Evolutionary conservation across 768 basidiomycete genomes (phyloP), one percentile per base, ranked within the genome.

Genomic region (Cantharellus cinnabarinus): DNA sequence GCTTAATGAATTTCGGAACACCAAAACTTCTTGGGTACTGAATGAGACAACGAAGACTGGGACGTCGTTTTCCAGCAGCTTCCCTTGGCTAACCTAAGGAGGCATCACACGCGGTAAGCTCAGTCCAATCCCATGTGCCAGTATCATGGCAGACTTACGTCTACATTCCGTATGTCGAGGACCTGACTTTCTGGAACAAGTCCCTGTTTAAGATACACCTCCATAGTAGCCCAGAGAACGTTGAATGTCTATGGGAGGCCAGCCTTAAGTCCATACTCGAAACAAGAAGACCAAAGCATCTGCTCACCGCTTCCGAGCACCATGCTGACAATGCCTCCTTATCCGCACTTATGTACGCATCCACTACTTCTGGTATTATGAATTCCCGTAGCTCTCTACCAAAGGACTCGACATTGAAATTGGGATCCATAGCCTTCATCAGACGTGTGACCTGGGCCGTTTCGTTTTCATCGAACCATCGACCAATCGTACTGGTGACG

Each of bases 141-240:
- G 52, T 35, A 54, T 57, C 7, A 57, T 15, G 56, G 38, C 51
- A 35, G 57, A 73, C 84, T 61, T 68, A 97, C 90, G 69, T 99
- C 95, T 48, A 99, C 91, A 73, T 94, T 85, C 59, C 90, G 85
- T 67, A 99, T 98, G 71, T 98, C 94, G 20, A 98, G 80, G 20
- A 95, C 85, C 66, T 89, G 89, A 70, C 87, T 90, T 67, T 93
- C 89, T 63, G 87, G 89, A 63, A 94, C 74, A 35, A 98, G 77
- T 2, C 94, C 91, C 66, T 94, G 90, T 42, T 79, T 77, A 55
- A 93, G 77, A 68, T 90, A 97, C 65, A 87, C 84, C 64, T 93
- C 90, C 80, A 99, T 88, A 4, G 91, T 94, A 4, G 94, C 94
- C 86, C 93, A 94, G 3, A 97, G 76, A n/a, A 98, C 89, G 64